These are phyloP conservation scores for Calophaca sinica DNA, from an alignment of 306 rosid genomes.

Conservation along the genomic window DNA sequence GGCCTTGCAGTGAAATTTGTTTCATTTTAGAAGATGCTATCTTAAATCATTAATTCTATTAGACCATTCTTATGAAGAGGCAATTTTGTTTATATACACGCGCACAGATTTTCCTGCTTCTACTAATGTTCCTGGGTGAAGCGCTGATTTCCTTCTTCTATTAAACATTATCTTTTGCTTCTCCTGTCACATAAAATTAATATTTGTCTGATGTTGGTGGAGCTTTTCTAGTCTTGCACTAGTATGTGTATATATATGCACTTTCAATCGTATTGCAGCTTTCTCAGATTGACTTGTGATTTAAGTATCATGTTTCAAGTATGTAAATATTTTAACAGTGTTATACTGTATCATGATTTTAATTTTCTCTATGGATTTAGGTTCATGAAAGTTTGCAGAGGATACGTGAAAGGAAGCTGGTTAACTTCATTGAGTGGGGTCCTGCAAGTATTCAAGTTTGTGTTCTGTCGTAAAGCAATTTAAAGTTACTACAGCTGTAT, in stretches of 20 bases:
- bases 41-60: not conserved
- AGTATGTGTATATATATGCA: not conserved
- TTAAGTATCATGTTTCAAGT: conserved; percentile 17
- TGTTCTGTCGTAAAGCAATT: conserved; percentile 36
- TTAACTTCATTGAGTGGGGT: conserved; percentile 99
- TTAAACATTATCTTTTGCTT: conserved; percentile 19
- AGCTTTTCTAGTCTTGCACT: conserved; percentile 24
- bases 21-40: not conserved
- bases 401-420: conserved; percentile 97
- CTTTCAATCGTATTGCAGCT: not conserved
- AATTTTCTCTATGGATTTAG: conserved; percentile 56
- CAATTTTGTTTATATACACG: not conserved
- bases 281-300: not conserved
- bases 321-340: conserved; percentile 21
- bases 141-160: not conserved
- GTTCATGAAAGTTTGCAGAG: conserved; percentile 99
- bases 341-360: conserved; percentile 40
- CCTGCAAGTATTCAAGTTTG: conserved; percentile 98
- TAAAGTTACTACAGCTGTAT: conserved; percentile 31
- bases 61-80: not conserved
- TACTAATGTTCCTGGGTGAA: conserved; percentile 23
- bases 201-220: not conserved
- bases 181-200: conserved; percentile 19
- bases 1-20: conserved; percentile 1
- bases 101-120: not conserved